phyloP scores from a whole-genome alignment of 1,284 basidiomycete species.

The Ganoderma leucocontextum region DNA sequence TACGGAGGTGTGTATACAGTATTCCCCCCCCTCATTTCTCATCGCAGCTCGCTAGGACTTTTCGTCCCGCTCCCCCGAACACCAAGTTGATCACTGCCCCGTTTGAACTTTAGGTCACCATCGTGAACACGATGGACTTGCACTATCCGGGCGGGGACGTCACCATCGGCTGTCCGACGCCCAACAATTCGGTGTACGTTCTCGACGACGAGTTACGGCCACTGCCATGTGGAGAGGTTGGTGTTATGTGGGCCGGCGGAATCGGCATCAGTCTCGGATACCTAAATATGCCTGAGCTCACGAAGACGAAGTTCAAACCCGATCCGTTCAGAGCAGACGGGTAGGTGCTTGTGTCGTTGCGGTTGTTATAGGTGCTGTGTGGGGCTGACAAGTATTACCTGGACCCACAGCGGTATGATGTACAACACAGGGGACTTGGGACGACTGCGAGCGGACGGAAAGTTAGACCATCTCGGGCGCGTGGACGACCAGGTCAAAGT shows the following conservation, averaged over 20 bases:
- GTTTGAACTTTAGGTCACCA: slow-evolving; percentile 42
- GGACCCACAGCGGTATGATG: slow-evolving; percentile 50
- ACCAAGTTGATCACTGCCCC: neutral
- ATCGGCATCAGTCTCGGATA: slow-evolving; percentile 57
- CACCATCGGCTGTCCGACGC: slow-evolving; percentile 58
- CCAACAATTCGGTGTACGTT: slow-evolving; percentile 62
- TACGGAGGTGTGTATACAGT: slow-evolving; percentile 44
- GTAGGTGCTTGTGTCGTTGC: slow-evolving; percentile 37
- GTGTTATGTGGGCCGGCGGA: slow-evolving; percentile 65
- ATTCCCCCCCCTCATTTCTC: neutral
- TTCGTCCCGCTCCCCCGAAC: no score
- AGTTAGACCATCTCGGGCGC: slow-evolving; percentile 58
- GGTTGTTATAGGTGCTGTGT: neutral
- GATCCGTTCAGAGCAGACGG: slow-evolving; percentile 57
- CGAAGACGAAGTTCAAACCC: slow-evolving; percentile 49
- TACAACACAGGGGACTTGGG: slow-evolving; percentile 67
- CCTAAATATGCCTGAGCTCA: slow-evolving; percentile 57
- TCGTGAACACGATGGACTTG: slow-evolving; percentile 61
- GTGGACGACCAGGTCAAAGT: slow-evolving; percentile 60
- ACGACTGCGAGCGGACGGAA: slow-evolving; percentile 55
- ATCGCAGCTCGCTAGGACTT: no score
- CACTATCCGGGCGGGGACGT: slow-evolving; percentile 49
- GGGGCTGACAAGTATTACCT: neutral
- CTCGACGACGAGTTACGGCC: slow-evolving; percentile 55
- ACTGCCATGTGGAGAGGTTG: slow-evolving; percentile 54